phyloP scores from a whole-genome alignment of 306 rosid genomes.

The Cucurbita argyrosperma region DNA sequence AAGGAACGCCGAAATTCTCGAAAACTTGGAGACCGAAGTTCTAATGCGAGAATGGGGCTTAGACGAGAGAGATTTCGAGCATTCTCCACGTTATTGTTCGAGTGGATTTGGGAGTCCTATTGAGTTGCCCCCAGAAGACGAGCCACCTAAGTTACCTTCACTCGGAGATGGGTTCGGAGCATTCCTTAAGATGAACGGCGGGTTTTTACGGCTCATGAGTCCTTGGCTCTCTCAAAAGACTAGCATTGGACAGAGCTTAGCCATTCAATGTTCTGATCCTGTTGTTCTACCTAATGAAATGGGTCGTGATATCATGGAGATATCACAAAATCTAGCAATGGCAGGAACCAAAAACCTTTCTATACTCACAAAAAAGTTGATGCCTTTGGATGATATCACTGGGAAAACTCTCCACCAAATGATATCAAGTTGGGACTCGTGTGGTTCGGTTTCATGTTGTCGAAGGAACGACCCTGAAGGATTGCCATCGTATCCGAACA shows the following conservation, averaged over 20 bases:
- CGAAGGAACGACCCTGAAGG: constrained; percentile 16
- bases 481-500: constrained; percentile 10
- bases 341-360: constrained; percentile 33
- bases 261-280: constrained; percentile 54
- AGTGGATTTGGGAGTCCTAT: constrained; percentile 91
- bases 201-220: constrained; percentile 54
- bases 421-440: not conserved
- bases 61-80: constrained; percentile 47
- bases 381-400: constrained; percentile 51
- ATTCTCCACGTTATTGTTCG: constrained; percentile 27
- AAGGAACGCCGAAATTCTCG: constrained; percentile 54
- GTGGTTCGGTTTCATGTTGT: not conserved
- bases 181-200: constrained; percentile 30
- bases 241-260: constrained; percentile 39
- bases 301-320: constrained; percentile 54
- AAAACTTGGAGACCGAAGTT: constrained; percentile 59
- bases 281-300: constrained; percentile 48
- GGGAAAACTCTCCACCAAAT: constrained; percentile 51
- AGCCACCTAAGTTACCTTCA: constrained; percentile 34
- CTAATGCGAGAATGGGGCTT: constrained; percentile 70
- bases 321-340: constrained; percentile 31
- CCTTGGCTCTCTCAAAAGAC: constrained; percentile 43
- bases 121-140: constrained; percentile 44
- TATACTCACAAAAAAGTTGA: constrained; percentile 18
- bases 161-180: constrained; percentile 60